Percentiles rank a stretch among this genome's conserved stretches.
phyloP scores from a whole-genome alignment of 1,139 yeast species.

The Meyerozyma guilliermondii region DNA sequence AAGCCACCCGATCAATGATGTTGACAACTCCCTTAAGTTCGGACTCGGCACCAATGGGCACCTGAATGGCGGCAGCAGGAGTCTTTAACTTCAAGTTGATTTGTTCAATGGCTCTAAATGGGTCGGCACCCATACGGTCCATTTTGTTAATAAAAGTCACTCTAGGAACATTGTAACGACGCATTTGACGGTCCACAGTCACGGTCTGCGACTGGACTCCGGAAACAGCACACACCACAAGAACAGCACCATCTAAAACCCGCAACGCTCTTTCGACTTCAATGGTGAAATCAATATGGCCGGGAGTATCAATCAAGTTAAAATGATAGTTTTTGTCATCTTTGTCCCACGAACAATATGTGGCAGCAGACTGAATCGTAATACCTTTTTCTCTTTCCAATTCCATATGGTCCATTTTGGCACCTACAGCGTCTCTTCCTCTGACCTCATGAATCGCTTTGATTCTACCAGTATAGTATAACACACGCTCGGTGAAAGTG shows the following conservation, averaged over 20 bases:
- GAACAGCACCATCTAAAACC: constrained; percentile 95
- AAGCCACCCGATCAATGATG: constrained; percentile 78
- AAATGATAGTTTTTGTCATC: constrained; percentile 68
- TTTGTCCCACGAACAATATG: constrained; percentile 95
- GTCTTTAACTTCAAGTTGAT: constrained; percentile 80
- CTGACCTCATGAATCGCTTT: constrained; percentile 97
- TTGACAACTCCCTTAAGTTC: constrained; percentile 85
- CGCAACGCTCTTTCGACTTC: constrained; percentile 97
- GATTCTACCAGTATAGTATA: constrained; percentile 94
- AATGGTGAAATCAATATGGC: constrained; percentile 93
- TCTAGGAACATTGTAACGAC: constrained; percentile 95
- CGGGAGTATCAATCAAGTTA: constrained; percentile 36
- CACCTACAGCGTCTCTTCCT: constrained; percentile 97
- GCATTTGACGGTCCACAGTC: constrained; percentile 98
- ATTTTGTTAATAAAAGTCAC: constrained; percentile 93
- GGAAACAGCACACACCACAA: constrained; percentile 96
- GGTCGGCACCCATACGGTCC: constrained; percentile 99
- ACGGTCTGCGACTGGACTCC: constrained; percentile 99
- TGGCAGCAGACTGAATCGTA: constrained; percentile 92
- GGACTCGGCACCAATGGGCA: constrained; percentile 92
- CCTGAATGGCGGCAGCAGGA: constrained; percentile 97
- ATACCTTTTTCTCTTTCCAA: constrained; percentile 20
- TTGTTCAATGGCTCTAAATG: constrained; percentile 92
- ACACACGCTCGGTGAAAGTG: constrained; percentile 76
- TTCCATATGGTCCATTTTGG: constrained; percentile 54